Conservation (phyloP, 164 flowering plant genomes). For the Platanus orientalis region DNA sequence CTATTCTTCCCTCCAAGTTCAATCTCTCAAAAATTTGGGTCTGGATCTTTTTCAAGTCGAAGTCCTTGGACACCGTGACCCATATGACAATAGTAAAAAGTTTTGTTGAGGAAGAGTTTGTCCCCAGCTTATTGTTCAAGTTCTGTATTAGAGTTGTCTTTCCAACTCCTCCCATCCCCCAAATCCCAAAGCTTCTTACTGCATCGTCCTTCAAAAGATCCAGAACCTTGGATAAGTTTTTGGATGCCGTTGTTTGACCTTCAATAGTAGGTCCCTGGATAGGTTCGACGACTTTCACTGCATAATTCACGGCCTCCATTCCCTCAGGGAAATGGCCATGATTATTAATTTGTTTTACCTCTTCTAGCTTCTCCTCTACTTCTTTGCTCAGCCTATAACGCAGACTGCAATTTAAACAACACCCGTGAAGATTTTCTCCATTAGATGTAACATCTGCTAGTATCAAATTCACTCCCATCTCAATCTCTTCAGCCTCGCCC, state of each 20-base stretch:
- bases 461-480: slow-evolving; percentile 7
- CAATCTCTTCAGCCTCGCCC: too few species aligned
- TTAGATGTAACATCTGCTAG: not conserved
- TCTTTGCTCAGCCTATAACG: slow-evolving; percentile 10
- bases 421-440: not conserved
- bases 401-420: too few species aligned
- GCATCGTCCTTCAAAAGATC: slow-evolving; percentile 3
- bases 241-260: slow-evolving; percentile 8
- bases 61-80: too few species aligned
- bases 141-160: too few species aligned
- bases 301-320: not conserved
- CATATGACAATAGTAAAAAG: too few species aligned
- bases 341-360: slow-evolving; percentile 3
- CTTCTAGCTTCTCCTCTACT: not conserved
- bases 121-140: too few species aligned
- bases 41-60: too few species aligned
- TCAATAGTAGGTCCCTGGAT: slow-evolving; percentile 6
- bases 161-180: slow-evolving; percentile 24
- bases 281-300: slow-evolving; percentile 5
- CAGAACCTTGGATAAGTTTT: slow-evolving; percentile 3
- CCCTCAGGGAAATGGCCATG: not conserved
- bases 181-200: slow-evolving; percentile 10
- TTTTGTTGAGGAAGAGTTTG: too few species aligned
- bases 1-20: too few species aligned
- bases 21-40: too few species aligned